Base-by-base conservation (phyloP, 2,329 filamentous ascomycete genomes). In the Colletotrichum sp. region DNA sequence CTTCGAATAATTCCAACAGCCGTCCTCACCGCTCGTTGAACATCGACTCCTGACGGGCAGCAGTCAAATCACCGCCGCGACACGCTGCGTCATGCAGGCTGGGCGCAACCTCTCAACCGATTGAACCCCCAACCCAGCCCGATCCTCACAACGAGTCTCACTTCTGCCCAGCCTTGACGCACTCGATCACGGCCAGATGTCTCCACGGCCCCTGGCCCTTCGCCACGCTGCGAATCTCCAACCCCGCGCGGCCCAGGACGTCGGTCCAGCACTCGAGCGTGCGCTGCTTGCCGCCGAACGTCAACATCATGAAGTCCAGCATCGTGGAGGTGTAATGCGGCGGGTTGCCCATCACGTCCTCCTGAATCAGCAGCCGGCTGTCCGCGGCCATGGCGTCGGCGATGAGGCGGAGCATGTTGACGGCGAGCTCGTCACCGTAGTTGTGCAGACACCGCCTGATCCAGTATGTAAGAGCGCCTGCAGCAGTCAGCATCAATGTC, bases 391-490 rank as follows among this genome's bases (percentile, higher is more conserved):
- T 81, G 32, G 84, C 83, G 4, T 77, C 78, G 2, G 79, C 75
- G 4, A 85, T 70, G 13, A 80, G 79, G 69, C 80, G 68, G 26
- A 86, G 79, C 10, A 86, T 85, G 44, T 78, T 71, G 4, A 82
- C 79, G 7, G 80, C 80, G 15, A 81, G 78, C 3, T 81, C 79
- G 71, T 85, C 84, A 32, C 81, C 77, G 77, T 85, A 86, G 72
- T 86, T 83, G 72, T 87, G 85, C 5, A 87, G 81, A 60, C 83
- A 83, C n/a, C 83, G 82, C 49, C 81, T 80, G 72, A 84, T 83
- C 79, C 81, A 83, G 78, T 86, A 86, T 7, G 83, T 77, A 18
- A 83, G 76, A 8, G 85, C 85, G 4, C 82, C 84, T 85, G 32
- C 39, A 72, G 64, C 34, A 63, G 55, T 30, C 21, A 59, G 24